Conservation (phyloP, 2,329 filamentous ascomycete species). For the Aspergillus proliferans region DNA sequence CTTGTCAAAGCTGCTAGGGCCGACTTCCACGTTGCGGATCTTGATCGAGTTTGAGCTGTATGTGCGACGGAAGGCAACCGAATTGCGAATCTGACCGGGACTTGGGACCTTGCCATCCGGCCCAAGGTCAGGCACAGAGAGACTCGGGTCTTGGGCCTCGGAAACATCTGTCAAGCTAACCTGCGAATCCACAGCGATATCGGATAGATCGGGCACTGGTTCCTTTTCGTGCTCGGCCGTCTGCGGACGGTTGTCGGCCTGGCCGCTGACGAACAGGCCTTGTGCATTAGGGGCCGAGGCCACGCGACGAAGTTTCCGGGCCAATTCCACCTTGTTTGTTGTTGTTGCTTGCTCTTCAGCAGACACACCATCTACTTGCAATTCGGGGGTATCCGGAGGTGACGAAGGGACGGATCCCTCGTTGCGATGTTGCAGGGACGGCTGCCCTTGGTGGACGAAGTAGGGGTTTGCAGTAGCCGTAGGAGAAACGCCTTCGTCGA, state of each 20-base stretch:
- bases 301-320: constrained; percentile 84
- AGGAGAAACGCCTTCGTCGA: constrained; percentile 84
- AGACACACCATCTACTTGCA: constrained; percentile 65
- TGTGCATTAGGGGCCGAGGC: constrained; percentile 96
- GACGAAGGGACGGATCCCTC: constrained; percentile 88
- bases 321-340: constrained; percentile 87
- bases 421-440: constrained; percentile 88
- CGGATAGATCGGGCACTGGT: constrained; percentile 58
- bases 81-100: constrained; percentile 58
- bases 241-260: constrained; percentile 62
- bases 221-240: constrained; percentile 85
- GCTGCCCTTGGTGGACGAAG: constrained; percentile 92
- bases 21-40: constrained; percentile 92
- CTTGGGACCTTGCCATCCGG: constrained; percentile 60
- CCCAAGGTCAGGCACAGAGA: constrained; percentile 28
- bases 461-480: constrained; percentile 95
- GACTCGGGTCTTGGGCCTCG: constrained; percentile 19
- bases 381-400: constrained; percentile 78
- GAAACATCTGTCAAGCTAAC: constrained; percentile 50
- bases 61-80: constrained; percentile 78
- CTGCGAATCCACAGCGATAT: constrained; percentile 41
- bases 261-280: constrained; percentile 67
- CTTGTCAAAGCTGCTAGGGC: constrained; percentile 95
- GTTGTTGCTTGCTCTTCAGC: constrained; percentile 62
- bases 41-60: constrained; percentile 99